These are phyloP conservation scores for Wickerhamiella slavikovae DNA, from an alignment of 805 yeast genomes.

Conservation along the genomic window DNA sequence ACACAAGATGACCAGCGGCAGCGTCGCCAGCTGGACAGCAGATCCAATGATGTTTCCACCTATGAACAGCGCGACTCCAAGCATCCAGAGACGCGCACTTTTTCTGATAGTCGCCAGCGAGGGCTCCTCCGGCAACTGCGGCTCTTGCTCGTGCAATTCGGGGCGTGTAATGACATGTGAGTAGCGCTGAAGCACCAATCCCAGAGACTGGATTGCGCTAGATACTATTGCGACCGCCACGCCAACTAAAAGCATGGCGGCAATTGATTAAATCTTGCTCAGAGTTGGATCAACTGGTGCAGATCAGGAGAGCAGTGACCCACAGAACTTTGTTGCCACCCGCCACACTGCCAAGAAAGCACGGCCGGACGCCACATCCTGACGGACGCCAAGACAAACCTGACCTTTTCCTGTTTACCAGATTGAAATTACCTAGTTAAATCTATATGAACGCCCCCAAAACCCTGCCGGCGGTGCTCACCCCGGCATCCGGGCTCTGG, in stretches of 20 bases:
- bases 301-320: background rate
- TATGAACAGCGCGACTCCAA: conserved; percentile 53
- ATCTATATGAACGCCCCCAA: conserved; percentile 9
- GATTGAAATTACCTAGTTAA: background rate
- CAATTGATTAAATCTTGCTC: background rate
- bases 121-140: conserved; percentile 17
- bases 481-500: conserved; percentile 7
- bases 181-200: conserved; percentile 63
- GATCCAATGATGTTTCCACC: conserved; percentile 63
- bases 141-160: too few species aligned
- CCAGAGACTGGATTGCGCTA: conserved; percentile 61
- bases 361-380: background rate
- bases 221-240: conserved; percentile 53
- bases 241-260: conserved; percentile 26
- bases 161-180: conserved; percentile 46
- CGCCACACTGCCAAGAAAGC: background rate
- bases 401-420: background rate
- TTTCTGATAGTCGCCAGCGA: conserved; percentile 19
- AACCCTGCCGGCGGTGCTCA: conserved; percentile 16
- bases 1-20: conserved; percentile 59
- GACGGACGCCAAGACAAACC: background rate
- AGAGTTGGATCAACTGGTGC: background rate
- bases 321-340: background rate
- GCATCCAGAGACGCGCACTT: conserved; percentile 38
- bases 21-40: conserved; percentile 59